Evolutionary conservation across 2,329 filamentous ascomycete species (phyloP), one percentile per base, ranked within the genome.

Genomic region (Sarocladium oryzae): DNA sequence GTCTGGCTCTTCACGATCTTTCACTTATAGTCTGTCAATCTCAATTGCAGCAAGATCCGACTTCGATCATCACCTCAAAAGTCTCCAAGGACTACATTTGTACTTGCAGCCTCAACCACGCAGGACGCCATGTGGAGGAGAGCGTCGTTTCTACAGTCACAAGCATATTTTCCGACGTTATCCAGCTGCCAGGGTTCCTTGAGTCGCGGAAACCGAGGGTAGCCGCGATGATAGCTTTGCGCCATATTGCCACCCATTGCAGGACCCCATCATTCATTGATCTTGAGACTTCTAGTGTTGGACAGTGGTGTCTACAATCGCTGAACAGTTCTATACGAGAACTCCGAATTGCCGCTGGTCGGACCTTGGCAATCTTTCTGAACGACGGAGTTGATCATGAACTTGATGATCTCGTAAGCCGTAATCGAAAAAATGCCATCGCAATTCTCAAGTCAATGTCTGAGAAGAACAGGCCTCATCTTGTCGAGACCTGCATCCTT

Each of bases 321-420:
- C 72, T 97, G 35, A 84, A 85, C 56, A 95, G 91, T 66, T 95
- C 91, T 1, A 67, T 89, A 18, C 81, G 92, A 61, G 93, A 97
- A 64, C 72, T 97, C 24, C 84, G 92, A 28, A 80, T 96, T 58
- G 86, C 86, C 33, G 87, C 91, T 53, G 87, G 86, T 32, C 78
- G 81, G 54, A 81, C 84, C 0, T 64, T 92, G 23, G 74, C 82
- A 45, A 71, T 76, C 0, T 95, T 93, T 63, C 68, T 91, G 32
- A 20, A n/a, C 7, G 32, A 26, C 4, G 40, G 49, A 23, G 20
- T 2, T 2, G 33, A 52, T 28, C 35, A 52, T 13, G 52, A 59
- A 4, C 49, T 53, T 3, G 55, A 63, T 30, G 61, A 63, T 15
- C 32, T 68, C 3, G 52, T 69, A 43, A 48, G 53, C 23, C 58